Evolutionary conservation across 768 basidiomycete species (phyloP).

Genomic region (Termitomyces sp.): DNA sequence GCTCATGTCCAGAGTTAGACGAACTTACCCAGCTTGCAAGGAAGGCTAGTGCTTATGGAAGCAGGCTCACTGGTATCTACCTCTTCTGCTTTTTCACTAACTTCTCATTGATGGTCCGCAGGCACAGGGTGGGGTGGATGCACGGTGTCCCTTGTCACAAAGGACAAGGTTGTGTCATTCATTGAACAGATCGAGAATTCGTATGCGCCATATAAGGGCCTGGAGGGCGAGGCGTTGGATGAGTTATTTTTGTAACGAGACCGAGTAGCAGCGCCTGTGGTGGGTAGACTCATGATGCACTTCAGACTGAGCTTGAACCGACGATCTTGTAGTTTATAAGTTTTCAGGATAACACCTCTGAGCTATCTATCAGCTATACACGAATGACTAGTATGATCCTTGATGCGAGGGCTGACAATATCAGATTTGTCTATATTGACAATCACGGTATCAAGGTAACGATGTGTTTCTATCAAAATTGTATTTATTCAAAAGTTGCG

Average conservation of each 20-base stretch:
- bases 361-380: not conserved
- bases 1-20: conserved; percentile 77
- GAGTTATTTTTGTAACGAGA: conserved; percentile 80
- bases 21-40: conserved; percentile 58
- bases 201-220: conserved; percentile 58
- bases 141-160: conserved; percentile 74
- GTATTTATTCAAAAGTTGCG: too few relatives aligned
- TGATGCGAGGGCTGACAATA: too few relatives aligned
- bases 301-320: not conserved
- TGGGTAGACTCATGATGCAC: not conserved
- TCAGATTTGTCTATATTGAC: too few relatives aligned
- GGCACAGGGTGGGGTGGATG: conserved; percentile 93
- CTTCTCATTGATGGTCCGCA: conserved; percentile 18
- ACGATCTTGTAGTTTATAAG: conserved; percentile 3
- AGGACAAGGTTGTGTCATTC: conserved; percentile 55
- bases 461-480: too few relatives aligned
- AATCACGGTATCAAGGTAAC: too few relatives aligned
- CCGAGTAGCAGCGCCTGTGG: conserved; percentile 82
- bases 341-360: not conserved
- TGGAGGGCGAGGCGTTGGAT: conserved; percentile 51
- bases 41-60: conserved; percentile 72
- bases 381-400: not conserved
- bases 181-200: conserved; percentile 51
- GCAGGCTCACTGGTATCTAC: conserved; percentile 69
- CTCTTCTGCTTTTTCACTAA: not conserved